phyloP scores from a whole-genome alignment of 345 rosid species.

The Carallia brachiata region DNA sequence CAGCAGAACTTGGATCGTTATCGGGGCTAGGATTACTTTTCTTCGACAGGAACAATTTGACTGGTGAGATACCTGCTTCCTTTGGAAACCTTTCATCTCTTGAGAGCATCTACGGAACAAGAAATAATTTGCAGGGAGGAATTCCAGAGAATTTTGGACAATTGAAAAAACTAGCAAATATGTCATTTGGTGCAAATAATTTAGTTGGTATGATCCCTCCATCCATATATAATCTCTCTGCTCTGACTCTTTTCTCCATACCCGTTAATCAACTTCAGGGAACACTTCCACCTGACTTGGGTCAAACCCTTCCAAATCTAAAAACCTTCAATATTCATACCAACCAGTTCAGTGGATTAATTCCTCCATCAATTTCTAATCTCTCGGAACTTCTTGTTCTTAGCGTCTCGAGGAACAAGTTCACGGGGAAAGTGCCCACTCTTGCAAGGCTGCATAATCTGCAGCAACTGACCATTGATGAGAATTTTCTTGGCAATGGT shows the following conservation, averaged over 20 bases:
- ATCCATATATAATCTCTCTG: constrained; percentile 19
- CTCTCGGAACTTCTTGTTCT: constrained; percentile 11
- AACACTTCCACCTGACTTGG: constrained; percentile 18
- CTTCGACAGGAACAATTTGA: neutral
- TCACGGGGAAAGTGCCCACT: constrained; percentile 14
- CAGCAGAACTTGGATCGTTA: neutral
- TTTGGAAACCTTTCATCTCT: constrained; percentile 28
- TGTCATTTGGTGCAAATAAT: constrained; percentile 7
- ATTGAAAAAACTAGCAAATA: neutral
- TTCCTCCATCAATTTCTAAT: constrained; percentile 28
- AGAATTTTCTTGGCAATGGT: constrained; percentile 14
- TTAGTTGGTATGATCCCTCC: constrained; percentile 22
- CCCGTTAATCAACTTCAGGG: constrained; percentile 22
- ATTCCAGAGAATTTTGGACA: constrained; percentile 18
- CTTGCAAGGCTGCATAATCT: constrained; percentile 15
- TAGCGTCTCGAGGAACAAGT: neutral
- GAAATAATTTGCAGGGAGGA: constrained; percentile 16
- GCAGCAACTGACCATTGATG: neutral
- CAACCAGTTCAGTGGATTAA: constrained; percentile 15
- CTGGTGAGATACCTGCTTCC: neutral
- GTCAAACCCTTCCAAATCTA: constrained; percentile 16
- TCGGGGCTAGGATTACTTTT: neutral
- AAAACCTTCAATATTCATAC: neutral
- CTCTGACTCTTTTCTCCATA: neutral
- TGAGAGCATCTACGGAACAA: neutral